Evolutionary conservation across 441 rosid species (phyloP).

Genomic region (Raphanus hybrid): DNA sequence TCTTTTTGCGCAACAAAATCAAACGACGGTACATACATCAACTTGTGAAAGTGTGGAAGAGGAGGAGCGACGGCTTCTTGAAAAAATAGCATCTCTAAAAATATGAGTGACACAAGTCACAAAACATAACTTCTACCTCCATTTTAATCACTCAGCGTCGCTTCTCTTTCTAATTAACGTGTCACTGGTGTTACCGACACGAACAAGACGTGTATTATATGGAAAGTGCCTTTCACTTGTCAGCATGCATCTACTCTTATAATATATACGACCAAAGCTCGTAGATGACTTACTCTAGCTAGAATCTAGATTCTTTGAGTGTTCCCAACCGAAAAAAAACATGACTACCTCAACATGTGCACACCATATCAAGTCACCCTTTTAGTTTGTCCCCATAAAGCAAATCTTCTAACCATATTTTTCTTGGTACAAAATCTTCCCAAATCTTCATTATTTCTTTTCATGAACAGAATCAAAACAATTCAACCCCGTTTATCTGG

Average conservation of each 20-base stretch:
- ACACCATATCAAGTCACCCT: constrained; percentile 40
- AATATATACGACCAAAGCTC: constrained; percentile 28
- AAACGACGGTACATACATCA: neutral
- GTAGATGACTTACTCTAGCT: constrained; percentile 23
- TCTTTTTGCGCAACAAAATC: neutral
- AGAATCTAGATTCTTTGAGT: constrained; percentile 18
- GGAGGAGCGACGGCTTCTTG: neutral
- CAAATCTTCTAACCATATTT: constrained; percentile 22
- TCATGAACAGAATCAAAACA: constrained; percentile 38
- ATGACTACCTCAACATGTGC: constrained; percentile 42
- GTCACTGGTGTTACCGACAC: constrained; percentile 31
- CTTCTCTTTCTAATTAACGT: constrained; percentile 23
- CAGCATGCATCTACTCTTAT: constrained; percentile 39
- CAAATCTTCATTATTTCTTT: constrained; percentile 44
- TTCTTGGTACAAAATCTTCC: constrained; percentile 41
- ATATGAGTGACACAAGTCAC: constrained; percentile 11
- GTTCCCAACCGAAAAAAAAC: constrained; percentile 5
- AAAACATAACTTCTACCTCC: constrained; percentile 7
- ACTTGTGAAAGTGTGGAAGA: neutral
- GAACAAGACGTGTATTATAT: constrained; percentile 23
- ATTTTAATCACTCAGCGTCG: constrained; percentile 20
- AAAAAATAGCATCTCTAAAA: neutral
- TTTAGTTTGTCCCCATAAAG: constrained; percentile 45
- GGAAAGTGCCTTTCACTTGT: constrained; percentile 33
- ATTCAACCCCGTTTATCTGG: constrained; percentile 27